Evolutionary conservation across 805 yeast genomes (phyloP).

Genomic region (Starmerella kuoi): DNA sequence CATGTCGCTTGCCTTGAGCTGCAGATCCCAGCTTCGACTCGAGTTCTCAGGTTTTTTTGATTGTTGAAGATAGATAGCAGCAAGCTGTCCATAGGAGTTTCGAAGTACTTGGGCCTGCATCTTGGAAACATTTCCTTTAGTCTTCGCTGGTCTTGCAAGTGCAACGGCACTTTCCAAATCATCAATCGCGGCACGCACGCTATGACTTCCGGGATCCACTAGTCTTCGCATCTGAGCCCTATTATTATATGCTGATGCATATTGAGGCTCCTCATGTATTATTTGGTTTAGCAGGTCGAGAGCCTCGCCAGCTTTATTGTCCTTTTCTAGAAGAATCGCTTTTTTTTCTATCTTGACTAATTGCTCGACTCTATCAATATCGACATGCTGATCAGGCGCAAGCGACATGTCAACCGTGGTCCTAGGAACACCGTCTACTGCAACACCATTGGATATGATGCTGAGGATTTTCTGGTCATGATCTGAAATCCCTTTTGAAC

Average conservation of each 20-base stretch:
- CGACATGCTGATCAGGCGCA: constrained; percentile 23
- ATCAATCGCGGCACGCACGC: constrained; percentile 8
- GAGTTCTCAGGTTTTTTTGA: constrained; percentile 13
- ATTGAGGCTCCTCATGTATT: constrained; percentile 22
- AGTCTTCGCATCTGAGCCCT: constrained; percentile 24
- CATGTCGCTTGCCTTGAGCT: constrained; percentile 25
- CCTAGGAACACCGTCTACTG: background rate
- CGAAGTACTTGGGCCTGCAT: constrained; percentile 27
- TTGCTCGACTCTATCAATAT: constrained; percentile 12
- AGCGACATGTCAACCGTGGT: constrained; percentile 15
- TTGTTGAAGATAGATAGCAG: constrained; percentile 23
- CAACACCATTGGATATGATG: background rate
- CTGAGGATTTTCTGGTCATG: constrained; percentile 1
- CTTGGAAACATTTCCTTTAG: constrained; percentile 16
- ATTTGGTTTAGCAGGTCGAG: constrained; percentile 18
- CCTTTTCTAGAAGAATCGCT: constrained; percentile 19
- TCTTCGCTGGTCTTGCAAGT: constrained; percentile 22
- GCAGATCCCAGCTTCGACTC: constrained; percentile 23
- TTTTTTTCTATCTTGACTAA: constrained; percentile 18
- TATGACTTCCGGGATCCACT: background rate
- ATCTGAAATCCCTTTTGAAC: background rate
- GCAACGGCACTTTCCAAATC: constrained; percentile 24
- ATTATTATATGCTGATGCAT: constrained; percentile 30
- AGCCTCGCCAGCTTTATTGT: constrained; percentile 11
- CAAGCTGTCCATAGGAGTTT: constrained; percentile 27